Evolutionary conservation across 129 eudicot species (phyloP), one percentile per base, ranked within the genome.

Genomic region (Kitagawia praeruptora): DNA sequence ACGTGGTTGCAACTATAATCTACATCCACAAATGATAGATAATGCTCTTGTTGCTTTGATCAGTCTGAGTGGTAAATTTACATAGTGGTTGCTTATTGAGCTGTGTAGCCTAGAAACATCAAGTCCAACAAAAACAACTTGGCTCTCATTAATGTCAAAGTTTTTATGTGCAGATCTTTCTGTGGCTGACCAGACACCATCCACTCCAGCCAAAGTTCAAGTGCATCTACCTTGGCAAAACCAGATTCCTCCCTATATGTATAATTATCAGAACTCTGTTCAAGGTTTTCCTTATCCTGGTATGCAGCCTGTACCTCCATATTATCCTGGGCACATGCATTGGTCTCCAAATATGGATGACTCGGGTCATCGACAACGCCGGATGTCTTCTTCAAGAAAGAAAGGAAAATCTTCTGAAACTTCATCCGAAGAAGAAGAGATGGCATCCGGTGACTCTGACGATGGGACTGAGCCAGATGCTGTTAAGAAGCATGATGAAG

Each of bases 171-270:
- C 89, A 89, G 96, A 80, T 76, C 8, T 40, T 56, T 47, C 84
- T 71, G 81, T 79, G 54, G 9, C 88, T 27, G 93, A 89, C 77
- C 93, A 84, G 80, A 63, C 51, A 44, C 77, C 87, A 6, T 81
- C 89, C 46, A 81, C 90, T 80, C 86, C 89, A 45, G 82, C 87
- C 76, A 87, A 89, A 71, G 89, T 80, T 75, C 91, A 85, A 75
- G 80, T 81, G 88, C 93, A 89, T 76, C 75, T 86, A 85, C 96
- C 92, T 56, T 93, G 98, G 98, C 90, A 85, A 73, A 87, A 91
- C 85, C 97, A 92, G 78, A 87, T 92, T 58, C 95, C 92, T 74
- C 98, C 70, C n/a, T 93, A 91, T 72, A 82, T 89, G 96, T 89
- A 88, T 85, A 93, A 89, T 73, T 89, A 83, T 84, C 96, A 82